Base-by-base conservation (phyloP, 2,329 filamentous ascomycete species). In the Rutstroemia sp. region DNA sequence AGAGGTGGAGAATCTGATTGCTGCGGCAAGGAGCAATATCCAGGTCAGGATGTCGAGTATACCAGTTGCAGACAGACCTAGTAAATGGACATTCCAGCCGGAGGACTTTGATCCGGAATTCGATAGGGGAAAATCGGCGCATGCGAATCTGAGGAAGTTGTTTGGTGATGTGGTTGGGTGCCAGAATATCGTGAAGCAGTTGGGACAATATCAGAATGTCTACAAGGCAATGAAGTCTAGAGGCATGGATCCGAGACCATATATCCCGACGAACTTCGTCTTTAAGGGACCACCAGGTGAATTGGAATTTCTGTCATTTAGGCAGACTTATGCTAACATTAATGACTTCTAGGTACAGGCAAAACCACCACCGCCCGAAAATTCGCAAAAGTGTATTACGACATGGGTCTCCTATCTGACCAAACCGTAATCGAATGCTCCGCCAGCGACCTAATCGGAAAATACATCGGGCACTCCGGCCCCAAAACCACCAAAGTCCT, bases 301-400 rank as follows among this genome's bases (percentile, higher is more conserved):
- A 18, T 25, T n/a, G 19, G 18, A 18, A 8, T 19, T 23, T 3
- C 25, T 12, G 5, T 30, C 6, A 21, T 16, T 6, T 7, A 2
- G 3, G 16, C 18, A 8, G 16, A 18, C 6, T 3, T 8, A 30
- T 14, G 10, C 16, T 25, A 16, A 37, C 12, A 18, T 14, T 6
- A 34, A 2, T 23, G 3, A 18, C 7, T 53, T 25, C 14, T 9
- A 54, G 78, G 79, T 0, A 90, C 86, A 0, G 87, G 87, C 0
- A 90, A 90, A 9, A 89, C 86, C 0, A 84, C 82, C 0, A 88
- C 78, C 0, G 88, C 88, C 0, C 73, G 77, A n/a, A 87, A 84
- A 60, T 88, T 91, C 78, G 87, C 86, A 5, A 79, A 87, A 57
- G 74, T 90, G 0, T 90, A 82, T 65, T 90, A 88, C 65, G 82